phyloP scores from a whole-genome alignment of 208 protist genomes.

The Trypanosoma vivax region DNA sequence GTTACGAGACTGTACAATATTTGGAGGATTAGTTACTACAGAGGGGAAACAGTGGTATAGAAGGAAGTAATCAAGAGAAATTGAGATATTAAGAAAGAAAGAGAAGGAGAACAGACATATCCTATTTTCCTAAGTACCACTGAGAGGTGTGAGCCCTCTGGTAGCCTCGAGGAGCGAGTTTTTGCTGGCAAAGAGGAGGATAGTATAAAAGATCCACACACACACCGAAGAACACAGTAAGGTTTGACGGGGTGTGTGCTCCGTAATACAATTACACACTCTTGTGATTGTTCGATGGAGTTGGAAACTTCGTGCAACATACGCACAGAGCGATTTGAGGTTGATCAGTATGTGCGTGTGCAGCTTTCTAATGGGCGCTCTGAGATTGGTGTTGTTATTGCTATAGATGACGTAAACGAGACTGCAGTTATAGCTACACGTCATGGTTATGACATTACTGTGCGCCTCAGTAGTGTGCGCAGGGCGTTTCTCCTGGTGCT shows the following conservation, averaged over 20 bases:
- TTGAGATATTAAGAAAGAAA: no score
- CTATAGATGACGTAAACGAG: constrained; percentile 46
- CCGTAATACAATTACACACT: neutral
- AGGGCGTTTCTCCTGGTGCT: constrained; percentile 82
- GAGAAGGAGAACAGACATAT: no score
- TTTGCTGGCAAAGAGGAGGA: no score
- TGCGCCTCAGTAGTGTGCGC: constrained; percentile 38
- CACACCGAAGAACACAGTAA: neutral
- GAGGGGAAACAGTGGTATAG: no score
- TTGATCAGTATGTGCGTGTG: constrained; percentile 86
- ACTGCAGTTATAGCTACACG: constrained; percentile 60
- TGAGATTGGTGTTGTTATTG: constrained; percentile 74
- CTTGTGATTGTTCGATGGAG: constrained; percentile 5
- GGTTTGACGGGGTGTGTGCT: neutral
- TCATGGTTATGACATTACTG: constrained; percentile 77
- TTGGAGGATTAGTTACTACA: no score
- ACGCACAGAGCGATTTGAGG: constrained; percentile 53
- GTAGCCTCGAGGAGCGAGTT: no score
- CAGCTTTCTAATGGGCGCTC: constrained; percentile 42
- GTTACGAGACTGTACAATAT: no score
- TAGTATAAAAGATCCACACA: no score
- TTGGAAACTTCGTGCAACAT: neutral
- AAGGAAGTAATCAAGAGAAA: no score
- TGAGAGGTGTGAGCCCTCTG: no score
- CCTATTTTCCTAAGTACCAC: no score